Evolutionary conservation across 78 protist genomes (phyloP).

Genomic region (Dictyostelium firmibasis): DNA sequence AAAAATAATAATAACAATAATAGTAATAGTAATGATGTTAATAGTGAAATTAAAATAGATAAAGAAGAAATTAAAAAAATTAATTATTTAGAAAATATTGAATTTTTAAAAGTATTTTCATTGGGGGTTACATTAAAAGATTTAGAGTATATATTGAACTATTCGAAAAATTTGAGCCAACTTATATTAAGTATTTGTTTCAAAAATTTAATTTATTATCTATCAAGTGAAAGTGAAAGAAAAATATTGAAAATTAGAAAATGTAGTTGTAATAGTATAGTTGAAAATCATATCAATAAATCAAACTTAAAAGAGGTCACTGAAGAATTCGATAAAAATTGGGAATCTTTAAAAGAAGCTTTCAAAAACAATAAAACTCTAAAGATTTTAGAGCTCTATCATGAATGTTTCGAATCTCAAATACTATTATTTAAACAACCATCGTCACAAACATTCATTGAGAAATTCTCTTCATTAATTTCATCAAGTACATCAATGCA

Average conservation of each 20-base stretch:
- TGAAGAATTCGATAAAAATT: not conserved
- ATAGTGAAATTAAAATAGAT: no score
- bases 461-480: not conserved
- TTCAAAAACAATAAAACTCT: not conserved
- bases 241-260: not conserved
- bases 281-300: not conserved
- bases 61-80: not conserved
- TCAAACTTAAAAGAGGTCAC: not conserved
- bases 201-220: not conserved
- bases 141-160: not conserved
- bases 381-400: not conserved
- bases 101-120: not conserved
- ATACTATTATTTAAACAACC: not conserved
- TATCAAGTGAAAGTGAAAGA: not conserved
- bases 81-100: not conserved
- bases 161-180: not conserved
- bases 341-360: not conserved
- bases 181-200: not conserved
- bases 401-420: not conserved
- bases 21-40: no score
- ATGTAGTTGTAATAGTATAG: not conserved
- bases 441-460: not conserved
- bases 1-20: no score
- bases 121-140: not conserved
- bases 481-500: not conserved